Percentiles rank a stretch among this genome's conserved stretches.
Evolutionary conservation across 129 eudicot species (phyloP).

Genomic region (Flaveria linearis): DNA sequence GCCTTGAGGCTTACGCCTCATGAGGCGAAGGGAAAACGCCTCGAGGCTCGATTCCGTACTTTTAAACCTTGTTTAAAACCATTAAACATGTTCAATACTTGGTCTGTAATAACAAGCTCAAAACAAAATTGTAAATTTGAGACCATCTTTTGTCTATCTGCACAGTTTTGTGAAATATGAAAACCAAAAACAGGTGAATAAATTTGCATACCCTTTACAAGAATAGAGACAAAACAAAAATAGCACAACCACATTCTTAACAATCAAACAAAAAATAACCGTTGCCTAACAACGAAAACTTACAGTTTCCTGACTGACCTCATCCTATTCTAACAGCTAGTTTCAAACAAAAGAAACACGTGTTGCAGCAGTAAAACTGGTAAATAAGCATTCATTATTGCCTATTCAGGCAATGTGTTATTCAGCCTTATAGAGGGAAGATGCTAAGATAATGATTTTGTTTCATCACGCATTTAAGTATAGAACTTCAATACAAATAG

Average conservation of each 20-base stretch:
- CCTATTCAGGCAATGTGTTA: slow-evolving; percentile 1
- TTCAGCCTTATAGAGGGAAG: background rate
- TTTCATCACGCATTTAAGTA: background rate
- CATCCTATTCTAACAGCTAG: background rate
- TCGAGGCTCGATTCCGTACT: no score
- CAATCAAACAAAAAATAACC: slow-evolving; percentile 1
- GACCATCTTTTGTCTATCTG: background rate
- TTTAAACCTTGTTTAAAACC: no score
- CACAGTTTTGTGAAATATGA: background rate
- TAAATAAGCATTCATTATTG: background rate
- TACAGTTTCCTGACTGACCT: background rate
- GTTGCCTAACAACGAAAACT: slow-evolving; percentile 1
- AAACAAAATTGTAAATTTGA: background rate
- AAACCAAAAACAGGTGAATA: slow-evolving; percentile 1
- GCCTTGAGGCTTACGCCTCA: no score
- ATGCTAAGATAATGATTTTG: background rate
- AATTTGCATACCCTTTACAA: background rate
- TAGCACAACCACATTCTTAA: background rate
- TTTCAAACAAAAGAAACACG: slow-evolving; percentile 15
- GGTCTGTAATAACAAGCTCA: slow-evolving; percentile 6
- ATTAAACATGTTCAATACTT: background rate
- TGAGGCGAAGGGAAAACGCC: no score
- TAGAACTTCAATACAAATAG: background rate
- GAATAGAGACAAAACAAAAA: slow-evolving; percentile 5
- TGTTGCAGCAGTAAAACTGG: background rate